These are phyloP conservation scores for Rhodamnia argentea DNA, from an alignment of 345 rosid species.

Conservation along the genomic window DNA sequence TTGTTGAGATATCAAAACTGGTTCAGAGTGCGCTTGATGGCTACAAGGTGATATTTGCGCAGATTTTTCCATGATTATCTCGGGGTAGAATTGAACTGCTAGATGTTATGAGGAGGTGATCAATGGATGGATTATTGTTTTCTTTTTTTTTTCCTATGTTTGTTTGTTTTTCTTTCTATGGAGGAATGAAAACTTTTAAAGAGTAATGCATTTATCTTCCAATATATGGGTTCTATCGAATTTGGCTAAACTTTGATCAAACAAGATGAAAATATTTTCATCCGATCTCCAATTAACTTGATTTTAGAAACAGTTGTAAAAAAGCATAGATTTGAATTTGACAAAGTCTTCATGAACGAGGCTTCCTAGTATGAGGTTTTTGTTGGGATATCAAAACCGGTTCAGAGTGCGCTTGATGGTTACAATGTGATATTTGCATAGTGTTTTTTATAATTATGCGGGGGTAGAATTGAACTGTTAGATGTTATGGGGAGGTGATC, in stretches of 20 bases:
- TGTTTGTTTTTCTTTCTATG: no score
- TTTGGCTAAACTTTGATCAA: no score
- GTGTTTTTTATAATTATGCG: not conserved
- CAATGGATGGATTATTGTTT: no score
- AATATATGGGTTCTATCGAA: no score
- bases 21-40: slow-evolving; percentile 91
- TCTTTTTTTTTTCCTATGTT: no score
- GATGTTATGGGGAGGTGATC: no score
- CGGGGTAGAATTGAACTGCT: not conserved
- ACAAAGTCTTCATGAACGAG: slow-evolving; percentile 70
- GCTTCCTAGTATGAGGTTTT: slow-evolving; percentile 78
- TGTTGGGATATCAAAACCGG: slow-evolving; percentile 74
- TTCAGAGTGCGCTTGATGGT: slow-evolving; percentile 88
- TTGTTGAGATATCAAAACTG: slow-evolving; percentile 77
- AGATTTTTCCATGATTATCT: not conserved
- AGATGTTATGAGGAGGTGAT: no score
- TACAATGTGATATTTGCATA: slow-evolving; percentile 46
- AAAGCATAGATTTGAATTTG: slow-evolving; percentile 71
- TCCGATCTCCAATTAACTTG: no score
- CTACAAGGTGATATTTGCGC: slow-evolving; percentile 50
- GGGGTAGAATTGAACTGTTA: not conserved
- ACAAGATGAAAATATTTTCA: no score
- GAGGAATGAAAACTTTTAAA: no score
- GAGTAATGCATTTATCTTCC: no score
- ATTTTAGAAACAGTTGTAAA: slow-evolving; percentile 31